Evolutionary conservation across 179 eudicot genomes (phyloP).

Genomic region (Amaranthus tricolor): DNA sequence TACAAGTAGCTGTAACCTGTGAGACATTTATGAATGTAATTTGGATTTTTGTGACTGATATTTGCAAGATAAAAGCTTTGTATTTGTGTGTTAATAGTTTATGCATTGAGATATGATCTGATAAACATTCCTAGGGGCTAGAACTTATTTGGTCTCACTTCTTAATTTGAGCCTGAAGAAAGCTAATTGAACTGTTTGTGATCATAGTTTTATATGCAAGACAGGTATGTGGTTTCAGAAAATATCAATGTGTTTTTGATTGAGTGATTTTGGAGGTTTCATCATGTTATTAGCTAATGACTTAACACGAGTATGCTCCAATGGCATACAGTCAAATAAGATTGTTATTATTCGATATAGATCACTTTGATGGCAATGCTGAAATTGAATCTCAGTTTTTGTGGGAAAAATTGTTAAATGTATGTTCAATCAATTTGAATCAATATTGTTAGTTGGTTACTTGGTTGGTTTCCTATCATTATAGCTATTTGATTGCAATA

Average conservation of each 20-base stretch:
- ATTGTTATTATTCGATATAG: not conserved
- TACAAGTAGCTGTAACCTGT: not conserved
- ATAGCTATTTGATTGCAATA: not conserved
- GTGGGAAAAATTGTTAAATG: not conserved
- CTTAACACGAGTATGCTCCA: no score
- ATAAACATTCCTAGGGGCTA: not conserved
- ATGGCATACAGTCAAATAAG: not conserved
- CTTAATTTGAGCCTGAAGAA: not conserved
- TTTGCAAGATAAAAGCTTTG: not conserved
- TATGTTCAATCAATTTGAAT: not conserved
- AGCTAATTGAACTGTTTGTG: constrained; percentile 2
- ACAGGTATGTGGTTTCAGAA: not conserved
- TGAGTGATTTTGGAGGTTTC: not conserved
- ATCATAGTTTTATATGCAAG: not conserved
- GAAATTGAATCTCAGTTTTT: not conserved
- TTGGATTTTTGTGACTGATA: not conserved
- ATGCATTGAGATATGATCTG: not conserved
- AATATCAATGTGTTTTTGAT: not conserved
- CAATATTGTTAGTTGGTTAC: not conserved
- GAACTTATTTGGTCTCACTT: not conserved
- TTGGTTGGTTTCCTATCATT: not conserved
- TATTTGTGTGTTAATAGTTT: not conserved
- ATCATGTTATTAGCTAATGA: not conserved
- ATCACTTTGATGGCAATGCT: not conserved
- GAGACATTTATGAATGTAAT: not conserved